Conservation (phyloP, 495 filamentous ascomycete genomes). For the Oleoguttula mirabilis region DNA sequence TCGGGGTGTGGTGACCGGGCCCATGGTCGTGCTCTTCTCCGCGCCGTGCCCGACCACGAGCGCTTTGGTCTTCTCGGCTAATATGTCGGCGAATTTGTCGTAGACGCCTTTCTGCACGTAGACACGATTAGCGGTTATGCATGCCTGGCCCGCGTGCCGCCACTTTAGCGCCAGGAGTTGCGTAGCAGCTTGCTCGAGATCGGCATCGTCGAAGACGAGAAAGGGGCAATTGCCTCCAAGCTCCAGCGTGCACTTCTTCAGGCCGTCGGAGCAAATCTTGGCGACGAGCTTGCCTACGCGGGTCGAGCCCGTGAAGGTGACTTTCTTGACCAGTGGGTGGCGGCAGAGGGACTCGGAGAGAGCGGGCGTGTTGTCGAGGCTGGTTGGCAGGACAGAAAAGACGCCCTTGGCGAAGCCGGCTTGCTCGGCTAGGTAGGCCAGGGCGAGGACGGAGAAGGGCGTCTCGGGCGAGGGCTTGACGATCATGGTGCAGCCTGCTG, state of each 20-base stretch:
- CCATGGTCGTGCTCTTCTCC: constrained; percentile 48
- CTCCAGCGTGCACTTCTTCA: constrained; percentile 35
- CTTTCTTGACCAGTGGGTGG: constrained; percentile 31
- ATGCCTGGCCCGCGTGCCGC: constrained; percentile 34
- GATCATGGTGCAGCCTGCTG: constrained; percentile 49
- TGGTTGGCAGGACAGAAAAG: constrained; percentile 30
- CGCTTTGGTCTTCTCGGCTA: constrained; percentile 42
- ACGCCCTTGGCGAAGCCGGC: constrained; percentile 32
- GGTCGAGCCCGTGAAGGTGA: constrained; percentile 33
- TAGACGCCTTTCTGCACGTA: constrained; percentile 33
- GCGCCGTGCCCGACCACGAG: constrained; percentile 57
- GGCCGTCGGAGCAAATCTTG: constrained; percentile 28
- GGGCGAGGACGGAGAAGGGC: constrained; percentile 29
- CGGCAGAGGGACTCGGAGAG: constrained; percentile 31
- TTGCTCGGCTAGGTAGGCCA: constrained; percentile 32
- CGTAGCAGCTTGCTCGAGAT: constrained; percentile 27
- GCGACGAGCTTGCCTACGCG: constrained; percentile 33
- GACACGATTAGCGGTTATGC: constrained; percentile 33
- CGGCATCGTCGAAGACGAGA: constrained; percentile 34
- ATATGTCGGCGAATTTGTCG: constrained; percentile 31
- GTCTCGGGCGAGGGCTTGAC: constrained; percentile 34
- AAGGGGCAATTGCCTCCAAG: constrained; percentile 35
- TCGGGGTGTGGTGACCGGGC: constrained; percentile 52
- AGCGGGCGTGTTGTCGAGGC: constrained; percentile 30
- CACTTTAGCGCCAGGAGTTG: constrained; percentile 29